Evolutionary conservation across 352 stramenopile genomes (phyloP).

Genomic region (Globisporangium rhizosaccharum): DNA sequence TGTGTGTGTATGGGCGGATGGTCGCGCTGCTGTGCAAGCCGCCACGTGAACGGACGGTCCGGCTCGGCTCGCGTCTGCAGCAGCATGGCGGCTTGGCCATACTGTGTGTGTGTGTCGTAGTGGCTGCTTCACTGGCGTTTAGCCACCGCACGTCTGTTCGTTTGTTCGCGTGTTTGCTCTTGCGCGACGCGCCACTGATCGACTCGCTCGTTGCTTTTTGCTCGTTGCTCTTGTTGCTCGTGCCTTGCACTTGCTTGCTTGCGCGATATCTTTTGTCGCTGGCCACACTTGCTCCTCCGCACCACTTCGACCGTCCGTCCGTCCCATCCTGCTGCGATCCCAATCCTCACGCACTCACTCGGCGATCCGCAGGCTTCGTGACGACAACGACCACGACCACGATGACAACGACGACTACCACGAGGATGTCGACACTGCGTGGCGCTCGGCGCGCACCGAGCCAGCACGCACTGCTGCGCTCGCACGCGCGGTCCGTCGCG

Average conservation of each 20-base stretch:
- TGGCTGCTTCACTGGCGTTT: too few relatives aligned
- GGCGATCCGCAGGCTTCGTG: constrained; percentile 27
- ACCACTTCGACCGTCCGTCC: too few relatives aligned
- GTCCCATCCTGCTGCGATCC: constrained; percentile 8
- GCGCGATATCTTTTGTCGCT: neutral
- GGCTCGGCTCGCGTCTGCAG: neutral
- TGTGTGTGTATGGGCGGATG: too few relatives aligned
- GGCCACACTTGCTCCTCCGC: too few relatives aligned
- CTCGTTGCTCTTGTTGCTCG: neutral
- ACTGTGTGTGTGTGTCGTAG: neutral
- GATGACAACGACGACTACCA: constrained; percentile 22
- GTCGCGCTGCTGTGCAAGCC: too few relatives aligned
- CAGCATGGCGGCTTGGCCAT: neutral
- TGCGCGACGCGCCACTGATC: too few relatives aligned
- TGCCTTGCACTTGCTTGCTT: neutral
- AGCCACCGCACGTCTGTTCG: too few relatives aligned
- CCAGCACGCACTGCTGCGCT: neutral
- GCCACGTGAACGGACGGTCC: neutral
- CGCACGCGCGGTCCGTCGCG: neutral
- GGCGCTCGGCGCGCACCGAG: neutral
- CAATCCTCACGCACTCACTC: constrained; percentile 18
- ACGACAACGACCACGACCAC: constrained; percentile 16
- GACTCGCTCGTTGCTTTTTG: neutral
- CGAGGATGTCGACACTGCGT: constrained; percentile 5
- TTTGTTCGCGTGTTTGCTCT: too few relatives aligned